These are phyloP conservation scores for Clitoria ternatea DNA, from an alignment of 306 rosid genomes.

Conservation along the genomic window DNA sequence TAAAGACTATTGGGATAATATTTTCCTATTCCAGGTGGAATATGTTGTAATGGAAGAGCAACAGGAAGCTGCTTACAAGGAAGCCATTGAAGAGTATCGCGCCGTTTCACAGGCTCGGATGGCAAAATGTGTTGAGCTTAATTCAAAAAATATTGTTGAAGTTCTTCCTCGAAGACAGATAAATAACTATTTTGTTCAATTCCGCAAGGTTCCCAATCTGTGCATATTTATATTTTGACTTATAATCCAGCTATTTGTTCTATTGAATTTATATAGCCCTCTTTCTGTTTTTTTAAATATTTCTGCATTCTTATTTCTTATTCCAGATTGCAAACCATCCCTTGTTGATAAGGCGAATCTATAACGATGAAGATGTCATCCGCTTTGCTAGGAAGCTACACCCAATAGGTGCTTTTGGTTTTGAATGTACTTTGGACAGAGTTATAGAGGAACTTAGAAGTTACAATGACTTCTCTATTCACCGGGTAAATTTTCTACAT, in stretches of 20 bases:
- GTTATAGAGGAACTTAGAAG: constrained; percentile 78
- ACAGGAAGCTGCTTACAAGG: constrained; percentile 74
- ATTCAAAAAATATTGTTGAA: constrained; percentile 33
- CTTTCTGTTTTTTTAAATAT: background rate
- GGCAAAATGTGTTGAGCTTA: constrained; percentile 47
- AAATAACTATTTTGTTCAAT: constrained; percentile 93
- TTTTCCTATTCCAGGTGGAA: constrained; percentile 58
- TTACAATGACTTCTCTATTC: constrained; percentile 86
- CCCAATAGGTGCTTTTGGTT: constrained; percentile 89
- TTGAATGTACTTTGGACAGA: constrained; percentile 85
- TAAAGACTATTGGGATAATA: constrained; percentile 18
- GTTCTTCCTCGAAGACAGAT: constrained; percentile 79
- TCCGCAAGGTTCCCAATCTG: constrained; percentile 69
- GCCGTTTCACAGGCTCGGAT: constrained; percentile 73
- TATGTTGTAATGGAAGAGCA: constrained; percentile 82
- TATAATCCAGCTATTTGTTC: background rate
- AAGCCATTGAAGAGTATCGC: constrained; percentile 90
- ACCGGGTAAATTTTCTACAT: constrained; percentile 56
- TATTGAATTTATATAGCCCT: background rate
- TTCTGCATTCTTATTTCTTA: constrained; percentile 12
- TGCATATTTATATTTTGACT: constrained; percentile 11
- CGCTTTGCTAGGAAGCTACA: constrained; percentile 81
- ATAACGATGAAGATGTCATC: constrained; percentile 78
- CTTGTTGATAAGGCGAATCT: constrained; percentile 81
- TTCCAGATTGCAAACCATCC: constrained; percentile 96